These are phyloP conservation scores for Colletotrichum sp. DNA, from an alignment of 2,329 filamentous ascomycete species.

Conservation along the genomic window DNA sequence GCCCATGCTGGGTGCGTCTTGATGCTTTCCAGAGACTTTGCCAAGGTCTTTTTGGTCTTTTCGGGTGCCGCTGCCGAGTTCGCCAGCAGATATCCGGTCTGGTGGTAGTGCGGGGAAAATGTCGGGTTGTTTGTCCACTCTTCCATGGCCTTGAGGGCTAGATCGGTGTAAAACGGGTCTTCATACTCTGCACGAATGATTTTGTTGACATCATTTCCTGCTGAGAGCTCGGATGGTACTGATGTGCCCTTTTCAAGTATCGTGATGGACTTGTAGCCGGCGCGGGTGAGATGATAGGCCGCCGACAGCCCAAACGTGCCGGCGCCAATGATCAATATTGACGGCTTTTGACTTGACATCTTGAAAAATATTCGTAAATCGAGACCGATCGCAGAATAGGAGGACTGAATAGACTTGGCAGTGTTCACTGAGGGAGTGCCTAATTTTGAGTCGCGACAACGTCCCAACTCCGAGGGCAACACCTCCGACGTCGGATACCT, in stretches of 20 bases:
- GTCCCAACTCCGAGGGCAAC: not conserved
- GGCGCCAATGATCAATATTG: constrained; percentile 34
- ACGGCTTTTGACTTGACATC: not conserved
- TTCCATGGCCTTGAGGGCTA: constrained; percentile 31
- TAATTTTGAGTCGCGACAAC: not conserved
- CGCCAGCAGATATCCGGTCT: constrained; percentile 47
- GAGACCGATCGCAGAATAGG: not conserved
- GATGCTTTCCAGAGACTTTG: constrained; percentile 41
- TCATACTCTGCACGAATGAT: constrained; percentile 40
- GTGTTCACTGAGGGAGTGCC: not conserved
- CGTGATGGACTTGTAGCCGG: constrained; percentile 45
- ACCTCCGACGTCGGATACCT: not conserved
- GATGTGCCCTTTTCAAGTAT: constrained; percentile 40
- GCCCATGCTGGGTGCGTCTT: constrained; percentile 43
- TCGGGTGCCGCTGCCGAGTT: constrained; percentile 48
- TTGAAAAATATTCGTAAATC: not conserved
- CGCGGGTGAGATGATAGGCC: constrained; percentile 41
- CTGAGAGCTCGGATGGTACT: constrained; percentile 44
- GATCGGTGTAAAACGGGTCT: constrained; percentile 30
- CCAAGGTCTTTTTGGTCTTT: constrained; percentile 47
- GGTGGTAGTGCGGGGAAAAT: constrained; percentile 32
- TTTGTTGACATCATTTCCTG: constrained; percentile 38
- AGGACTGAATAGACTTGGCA: not conserved
- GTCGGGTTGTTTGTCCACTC: constrained; percentile 42
- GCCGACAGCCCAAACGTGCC: constrained; percentile 51